Conservation (phyloP, 495 filamentous ascomycete species). For the Sordaria brevicollis region DNA sequence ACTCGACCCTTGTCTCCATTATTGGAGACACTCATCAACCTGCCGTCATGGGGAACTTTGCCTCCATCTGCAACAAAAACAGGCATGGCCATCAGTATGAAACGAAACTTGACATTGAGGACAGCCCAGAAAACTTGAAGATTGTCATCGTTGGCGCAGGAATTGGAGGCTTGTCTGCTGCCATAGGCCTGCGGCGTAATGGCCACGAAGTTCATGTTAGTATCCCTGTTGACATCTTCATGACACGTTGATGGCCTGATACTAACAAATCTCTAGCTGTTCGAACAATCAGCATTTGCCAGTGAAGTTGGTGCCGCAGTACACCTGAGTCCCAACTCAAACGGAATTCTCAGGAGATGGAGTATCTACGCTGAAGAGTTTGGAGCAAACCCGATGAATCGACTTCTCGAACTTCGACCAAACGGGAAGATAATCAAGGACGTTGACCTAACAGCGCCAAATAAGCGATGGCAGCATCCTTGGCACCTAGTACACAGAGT, state of each 20-base stretch:
- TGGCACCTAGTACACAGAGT: slow-evolving; percentile 45
- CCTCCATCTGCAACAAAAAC: not conserved
- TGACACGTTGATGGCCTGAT: slow-evolving; percentile 2
- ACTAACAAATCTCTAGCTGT: slow-evolving; percentile 28
- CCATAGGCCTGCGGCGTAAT: slow-evolving; percentile 41
- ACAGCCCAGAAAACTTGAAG: slow-evolving; percentile 10
- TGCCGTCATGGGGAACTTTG: not conserved
- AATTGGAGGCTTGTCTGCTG: slow-evolving; percentile 44
- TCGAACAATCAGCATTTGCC: slow-evolving; percentile 42
- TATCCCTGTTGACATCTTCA: not conserved
- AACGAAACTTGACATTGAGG: not conserved
- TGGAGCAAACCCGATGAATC: slow-evolving; percentile 21
- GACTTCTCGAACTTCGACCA: slow-evolving; percentile 25
- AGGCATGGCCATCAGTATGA: not conserved
- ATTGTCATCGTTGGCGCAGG: slow-evolving; percentile 47
- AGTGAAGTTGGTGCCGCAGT: slow-evolving; percentile 46
- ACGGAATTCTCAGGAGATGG: slow-evolving; percentile 34
- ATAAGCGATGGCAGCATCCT: slow-evolving; percentile 35
- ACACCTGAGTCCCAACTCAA: slow-evolving; percentile 45
- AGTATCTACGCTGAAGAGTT: slow-evolving; percentile 28
- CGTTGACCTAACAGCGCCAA: slow-evolving; percentile 25
- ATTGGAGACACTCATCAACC: not conserved
- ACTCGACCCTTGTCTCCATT: not conserved
- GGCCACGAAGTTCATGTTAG: slow-evolving; percentile 44
- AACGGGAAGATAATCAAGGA: slow-evolving; percentile 17